phyloP scores from a whole-genome alignment of 164 flowering plant genomes.

The Stephania yunnanensis region DNA sequence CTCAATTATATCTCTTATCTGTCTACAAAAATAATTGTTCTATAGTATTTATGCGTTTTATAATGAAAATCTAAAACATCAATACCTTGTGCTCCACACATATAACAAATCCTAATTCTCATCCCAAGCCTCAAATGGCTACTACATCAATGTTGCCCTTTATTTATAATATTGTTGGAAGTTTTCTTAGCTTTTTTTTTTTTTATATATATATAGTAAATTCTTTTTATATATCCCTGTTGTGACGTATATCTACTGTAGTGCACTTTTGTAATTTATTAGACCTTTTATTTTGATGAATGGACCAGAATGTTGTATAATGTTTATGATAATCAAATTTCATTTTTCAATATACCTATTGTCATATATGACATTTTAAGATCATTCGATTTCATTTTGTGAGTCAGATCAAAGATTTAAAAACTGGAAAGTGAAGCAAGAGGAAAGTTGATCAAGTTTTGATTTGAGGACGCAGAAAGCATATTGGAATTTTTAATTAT shows the following conservation, averaged over 20 bases:
- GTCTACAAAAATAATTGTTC: too few species aligned
- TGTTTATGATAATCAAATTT: not conserved
- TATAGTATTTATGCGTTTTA: too few species aligned
- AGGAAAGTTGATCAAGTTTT: too few species aligned
- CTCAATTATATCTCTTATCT: too few species aligned
- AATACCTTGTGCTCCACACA: too few species aligned
- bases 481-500: conserved; percentile 20
- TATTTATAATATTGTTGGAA: too few species aligned
- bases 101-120: too few species aligned
- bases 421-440: not conserved
- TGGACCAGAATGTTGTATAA: not conserved
- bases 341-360: not conserved
- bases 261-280: not conserved
- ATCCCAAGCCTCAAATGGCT: too few species aligned
- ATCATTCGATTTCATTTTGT: not conserved
- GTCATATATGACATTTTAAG: not conserved
- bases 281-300: not conserved
- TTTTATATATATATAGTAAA: too few species aligned
- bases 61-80: too few species aligned
- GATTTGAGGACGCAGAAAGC: not conserved
- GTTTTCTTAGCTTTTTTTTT: too few species aligned
- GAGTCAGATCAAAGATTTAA: conserved; percentile 13
- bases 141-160: too few species aligned
- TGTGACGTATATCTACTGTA: not conserved
- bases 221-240: not conserved